A percentile compares a stretch with the other conserved stretches of the same genome.
Evolutionary conservation across 441 rosid genomes (phyloP).

Genomic region (Rhodomyrtus psidioides): DNA sequence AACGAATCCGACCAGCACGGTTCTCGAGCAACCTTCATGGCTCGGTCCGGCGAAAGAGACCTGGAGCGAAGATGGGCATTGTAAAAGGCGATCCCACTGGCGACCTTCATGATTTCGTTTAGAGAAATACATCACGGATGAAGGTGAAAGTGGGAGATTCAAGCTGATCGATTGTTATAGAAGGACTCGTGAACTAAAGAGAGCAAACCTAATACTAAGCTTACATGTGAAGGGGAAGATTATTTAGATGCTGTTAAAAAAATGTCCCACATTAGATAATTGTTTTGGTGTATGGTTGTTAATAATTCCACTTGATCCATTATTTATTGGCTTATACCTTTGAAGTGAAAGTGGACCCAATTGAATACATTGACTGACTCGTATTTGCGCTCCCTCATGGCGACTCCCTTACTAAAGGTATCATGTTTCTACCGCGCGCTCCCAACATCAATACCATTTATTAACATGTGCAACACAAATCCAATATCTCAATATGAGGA

Average conservation of each 20-base stretch:
- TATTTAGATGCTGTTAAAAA: neutral
- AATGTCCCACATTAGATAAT: accelerated
- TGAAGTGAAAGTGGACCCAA: neutral
- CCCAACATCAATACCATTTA: accelerated
- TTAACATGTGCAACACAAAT: neutral
- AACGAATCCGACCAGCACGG: too few relatives aligned
- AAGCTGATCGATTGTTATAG: neutral
- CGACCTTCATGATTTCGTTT: accelerated
- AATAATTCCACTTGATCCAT: accelerated
- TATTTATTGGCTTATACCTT: neutral
- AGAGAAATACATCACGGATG: neutral
- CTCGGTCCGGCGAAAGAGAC: too few relatives aligned
- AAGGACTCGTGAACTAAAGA: neutral
- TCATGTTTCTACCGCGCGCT: accelerated
- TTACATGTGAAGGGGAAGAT: accelerated
- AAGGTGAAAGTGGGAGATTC: accelerated
- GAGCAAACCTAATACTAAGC: accelerated
- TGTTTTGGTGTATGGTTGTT: accelerated
- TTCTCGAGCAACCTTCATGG: too few relatives aligned
- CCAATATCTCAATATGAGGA: neutral
- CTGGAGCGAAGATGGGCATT: too few relatives aligned
- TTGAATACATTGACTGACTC: accelerated
- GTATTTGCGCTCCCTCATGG: accelerated
- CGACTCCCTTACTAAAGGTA: accelerated
- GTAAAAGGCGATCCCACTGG: neutral